Base-by-base conservation (phyloP, 208 protist genomes). In the Trypanosoma lewisi region DNA sequence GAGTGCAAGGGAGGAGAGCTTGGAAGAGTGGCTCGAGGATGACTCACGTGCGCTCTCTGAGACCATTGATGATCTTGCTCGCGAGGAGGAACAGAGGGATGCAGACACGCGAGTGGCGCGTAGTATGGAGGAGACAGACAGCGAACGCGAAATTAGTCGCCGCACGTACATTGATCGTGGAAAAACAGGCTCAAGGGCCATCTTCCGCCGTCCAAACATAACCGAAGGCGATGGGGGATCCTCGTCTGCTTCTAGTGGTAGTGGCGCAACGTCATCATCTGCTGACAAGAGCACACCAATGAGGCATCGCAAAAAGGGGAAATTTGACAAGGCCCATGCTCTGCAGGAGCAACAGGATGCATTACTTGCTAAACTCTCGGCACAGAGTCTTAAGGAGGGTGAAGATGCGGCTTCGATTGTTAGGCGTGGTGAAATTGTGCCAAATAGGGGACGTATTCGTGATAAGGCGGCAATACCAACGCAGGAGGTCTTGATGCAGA, bases 161-260 rank as follows among this genome's bases (percentile, higher is more conserved):
- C 86, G 87, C 17, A 77, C 77, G 27, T 96, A 96, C 75, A 93
- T 96, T 70, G 87, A 94, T 39, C 86, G 90, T 25, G 90, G 90
- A 21, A 92, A 92, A 58, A 87, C 78, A 0, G 90, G 90, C 21
- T 85, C 87, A 30, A 82, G 78, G 54, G 76, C 78, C 11, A 85
- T 93, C 61, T 87, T 88, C 78, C 79, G 86, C 39, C 89, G 77
- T 21, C 78, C 84, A 16, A 75, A 58, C 36, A 68, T 80, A 45
- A 70, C 63, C n/a, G 64, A 75, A 9, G 70, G 73, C 28, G 82
- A 70, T 19, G 44, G 54, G 30, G 48, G 51, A n/a, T 27, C 69
- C 28, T 19, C 44, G 19, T 27, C 36, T 52, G 30, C 52, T 33
- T n/a, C 52, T 53, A 30, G 33, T 33, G 39, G 21, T 55, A 19